Evolutionary conservation across 495 filamentous ascomycete species (phyloP), one percentile per base, ranked within the genome.

Genomic region (Articulospora tetracladia): DNA sequence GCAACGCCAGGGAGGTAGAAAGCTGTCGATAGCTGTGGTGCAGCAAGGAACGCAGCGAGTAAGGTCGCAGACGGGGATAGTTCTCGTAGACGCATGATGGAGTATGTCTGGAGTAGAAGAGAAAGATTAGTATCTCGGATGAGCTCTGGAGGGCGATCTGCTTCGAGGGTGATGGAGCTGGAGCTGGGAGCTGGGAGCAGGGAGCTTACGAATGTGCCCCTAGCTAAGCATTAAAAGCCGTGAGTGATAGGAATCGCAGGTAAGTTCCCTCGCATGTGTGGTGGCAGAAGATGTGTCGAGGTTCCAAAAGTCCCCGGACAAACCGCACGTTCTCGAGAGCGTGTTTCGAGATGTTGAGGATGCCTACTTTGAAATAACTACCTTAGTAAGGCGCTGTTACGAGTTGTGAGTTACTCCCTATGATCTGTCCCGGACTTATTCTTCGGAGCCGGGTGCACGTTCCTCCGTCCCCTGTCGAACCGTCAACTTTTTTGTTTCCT

Each of bases 1-100:
- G 93, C 92, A 68, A 97, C 91, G 60, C 94, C 94, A 17, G 94
- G 94, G 36, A 98, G 87, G 75, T 98, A 98, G 79, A 98, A 98
- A 54, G 91, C 90, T 4, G 86, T 74, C 20, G 88, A 79, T 30
- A 90, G 72, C 48, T 80, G 75, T 19, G 80, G 78, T 25, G 72
- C 62, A 32, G 71, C 72, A 1, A 81, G 71, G 17, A 82, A 66
- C 53, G 78, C 65, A 24, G 73, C 70, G 49, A 78, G 66, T 20
- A 81, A 66, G 68, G 76, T 79, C 75, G 69, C 65, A 28, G 74
- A 71, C 39, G 79, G 77, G 71, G 77, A 73, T 57, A 74, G 63
- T 53, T 73, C 71, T 72, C 68, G 65, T 63, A 75, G 69, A 61
- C 75, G 76, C 80, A 83, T 83, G 32, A 53, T 74, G 47, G 30